Percentiles rank a stretch among this genome's conserved stretches.
Conservation (phyloP, 352 stramenopile genomes). For the Globisporangium lucens region DNA sequence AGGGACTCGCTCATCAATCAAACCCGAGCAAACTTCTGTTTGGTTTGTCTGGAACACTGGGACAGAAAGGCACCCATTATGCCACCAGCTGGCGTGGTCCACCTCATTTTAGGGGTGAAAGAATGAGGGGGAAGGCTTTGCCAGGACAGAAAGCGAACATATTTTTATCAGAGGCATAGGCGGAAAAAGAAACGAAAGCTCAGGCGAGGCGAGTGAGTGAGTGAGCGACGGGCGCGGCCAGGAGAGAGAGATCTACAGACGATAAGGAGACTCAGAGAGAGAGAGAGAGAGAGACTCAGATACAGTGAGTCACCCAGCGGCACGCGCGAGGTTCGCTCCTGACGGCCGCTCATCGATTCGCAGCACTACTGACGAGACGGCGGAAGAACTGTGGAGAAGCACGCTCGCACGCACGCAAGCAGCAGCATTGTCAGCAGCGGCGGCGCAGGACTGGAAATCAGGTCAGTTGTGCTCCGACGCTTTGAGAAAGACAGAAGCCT, state of each 20-base stretch:
- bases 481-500: not conserved
- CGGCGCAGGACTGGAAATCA: not conserved
- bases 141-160: not conserved
- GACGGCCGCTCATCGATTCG: not conserved
- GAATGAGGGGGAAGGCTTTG: not conserved
- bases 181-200: slow-evolving; percentile 10
- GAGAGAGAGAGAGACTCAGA: not conserved
- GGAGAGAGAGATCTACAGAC: no score
- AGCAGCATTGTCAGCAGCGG: not conserved
- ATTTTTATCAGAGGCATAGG: slow-evolving; percentile 9
- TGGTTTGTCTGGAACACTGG: not conserved
- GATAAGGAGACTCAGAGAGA: not conserved
- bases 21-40: not conserved
- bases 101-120: not conserved
- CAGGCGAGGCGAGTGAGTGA: not conserved
- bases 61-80: not conserved
- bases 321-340: not conserved
- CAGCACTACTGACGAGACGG: not conserved
- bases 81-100: not conserved
- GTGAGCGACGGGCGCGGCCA: not conserved
- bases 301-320: not conserved
- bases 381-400: not conserved
- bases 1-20: not conserved
- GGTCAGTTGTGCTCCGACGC: not conserved
- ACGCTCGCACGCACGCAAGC: not conserved